These are phyloP conservation scores for Porcisia hertigi DNA, from an alignment of 208 protist genomes.

Conservation along the genomic window DNA sequence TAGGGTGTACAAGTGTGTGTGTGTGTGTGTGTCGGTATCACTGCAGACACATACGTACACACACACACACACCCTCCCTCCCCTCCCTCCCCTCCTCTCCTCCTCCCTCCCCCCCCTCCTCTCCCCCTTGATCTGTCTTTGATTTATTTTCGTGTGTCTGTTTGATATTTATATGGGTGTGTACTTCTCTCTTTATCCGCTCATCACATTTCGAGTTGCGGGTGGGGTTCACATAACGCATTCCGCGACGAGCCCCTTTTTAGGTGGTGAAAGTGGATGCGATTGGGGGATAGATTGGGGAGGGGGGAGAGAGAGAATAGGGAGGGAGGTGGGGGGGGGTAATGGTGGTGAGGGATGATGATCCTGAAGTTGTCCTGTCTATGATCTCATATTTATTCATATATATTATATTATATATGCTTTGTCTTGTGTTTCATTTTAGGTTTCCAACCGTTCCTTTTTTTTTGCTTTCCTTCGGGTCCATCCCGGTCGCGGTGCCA, in stretches of 20 bases:
- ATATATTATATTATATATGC: not conserved
- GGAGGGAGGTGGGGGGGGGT: not conserved
- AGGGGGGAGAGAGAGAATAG: too few species aligned
- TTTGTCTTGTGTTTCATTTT: too few species aligned
- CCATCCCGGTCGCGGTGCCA: too few species aligned
- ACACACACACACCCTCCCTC: not conserved
- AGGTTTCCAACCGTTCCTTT: not conserved
- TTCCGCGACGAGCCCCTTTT: not conserved
- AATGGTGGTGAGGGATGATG: not conserved
- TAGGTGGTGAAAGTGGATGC: not conserved
- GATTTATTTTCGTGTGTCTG: not conserved
- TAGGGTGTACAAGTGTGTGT: not conserved
- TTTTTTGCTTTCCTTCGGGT: too few species aligned
- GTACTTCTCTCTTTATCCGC: not conserved
- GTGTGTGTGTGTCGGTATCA: not conserved
- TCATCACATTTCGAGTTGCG: not conserved
- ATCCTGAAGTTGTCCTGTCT: not conserved
- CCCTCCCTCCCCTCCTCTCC: not conserved
- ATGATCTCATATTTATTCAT: not conserved
- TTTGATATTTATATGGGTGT: not conserved
- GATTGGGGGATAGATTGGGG: too few species aligned
- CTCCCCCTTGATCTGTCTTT: not conserved
- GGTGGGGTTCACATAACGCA: not conserved
- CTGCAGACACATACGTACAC: not conserved
- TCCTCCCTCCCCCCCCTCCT: not conserved